A percentile compares a stretch with the other conserved stretches of the same genome.
These are phyloP conservation scores for Bromus sterilis DNA, from an alignment of 176 grass and related monocot species.

Conservation along the genomic window DNA sequence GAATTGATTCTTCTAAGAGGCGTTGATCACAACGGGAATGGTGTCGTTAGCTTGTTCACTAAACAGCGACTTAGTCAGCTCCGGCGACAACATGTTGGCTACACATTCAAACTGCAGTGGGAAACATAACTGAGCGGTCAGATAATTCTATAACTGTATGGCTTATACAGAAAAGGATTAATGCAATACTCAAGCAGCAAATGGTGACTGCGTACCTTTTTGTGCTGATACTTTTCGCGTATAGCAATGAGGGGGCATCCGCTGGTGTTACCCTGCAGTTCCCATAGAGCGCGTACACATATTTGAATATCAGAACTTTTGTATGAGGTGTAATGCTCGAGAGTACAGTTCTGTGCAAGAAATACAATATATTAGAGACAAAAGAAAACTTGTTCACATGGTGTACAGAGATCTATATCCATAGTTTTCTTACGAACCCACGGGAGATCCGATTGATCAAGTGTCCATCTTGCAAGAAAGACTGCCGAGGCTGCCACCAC, in stretches of 20 bases:
- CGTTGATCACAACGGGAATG: background rate
- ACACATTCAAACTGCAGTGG: conserved; percentile 51
- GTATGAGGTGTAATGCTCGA: conserved; percentile 77
- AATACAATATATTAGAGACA: background rate
- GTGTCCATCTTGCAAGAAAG: conserved; percentile 88
- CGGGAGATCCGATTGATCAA: conserved; percentile 62
- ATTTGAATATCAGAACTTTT: conserved; percentile 55
- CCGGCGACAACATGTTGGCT: conserved; percentile 38
- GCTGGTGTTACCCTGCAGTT: conserved; percentile 66
- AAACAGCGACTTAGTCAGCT: conserved; percentile 32
- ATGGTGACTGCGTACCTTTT: conserved; percentile 46
- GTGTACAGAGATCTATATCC: background rate
- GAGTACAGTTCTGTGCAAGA: conserved; percentile 59
- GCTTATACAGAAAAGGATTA: background rate
- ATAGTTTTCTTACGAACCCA: conserved; percentile 50
- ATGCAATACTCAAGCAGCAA: conserved; percentile 5
- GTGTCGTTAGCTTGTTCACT: conserved; percentile 7
- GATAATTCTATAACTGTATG: background rate
- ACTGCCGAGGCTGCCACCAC: conserved; percentile 69
- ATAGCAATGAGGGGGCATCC: conserved; percentile 52
- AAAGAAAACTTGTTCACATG: background rate
- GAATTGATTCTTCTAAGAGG: background rate
- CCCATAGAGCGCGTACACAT: conserved; percentile 38
- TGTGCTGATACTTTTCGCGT: conserved; percentile 73
- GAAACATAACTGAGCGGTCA: background rate